A percentile compares a stretch with the other conserved stretches of the same genome.
Evolutionary conservation across 805 yeast genomes (phyloP).

Genomic region (Saturnispora gosingensis): DNA sequence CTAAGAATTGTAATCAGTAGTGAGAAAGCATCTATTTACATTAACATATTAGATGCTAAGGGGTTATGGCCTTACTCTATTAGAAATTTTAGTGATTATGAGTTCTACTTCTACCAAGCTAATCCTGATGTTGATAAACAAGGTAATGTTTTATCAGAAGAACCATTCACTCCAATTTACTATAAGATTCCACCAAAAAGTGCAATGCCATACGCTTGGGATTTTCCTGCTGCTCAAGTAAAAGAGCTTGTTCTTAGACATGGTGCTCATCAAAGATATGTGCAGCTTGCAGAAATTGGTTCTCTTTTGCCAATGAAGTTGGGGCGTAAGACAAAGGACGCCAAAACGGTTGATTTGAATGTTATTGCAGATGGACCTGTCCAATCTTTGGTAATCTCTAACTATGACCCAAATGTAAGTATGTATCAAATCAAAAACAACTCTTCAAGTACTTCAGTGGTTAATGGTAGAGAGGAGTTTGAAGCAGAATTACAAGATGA

Average conservation of each 20-base stretch:
- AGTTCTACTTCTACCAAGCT: slow-evolving; percentile 77
- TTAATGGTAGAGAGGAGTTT: slow-evolving; percentile 33
- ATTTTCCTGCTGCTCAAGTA: slow-evolving; percentile 81
- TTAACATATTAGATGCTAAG: slow-evolving; percentile 63
- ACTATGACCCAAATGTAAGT: slow-evolving; percentile 71
- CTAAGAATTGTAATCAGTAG: slow-evolving; percentile 63
- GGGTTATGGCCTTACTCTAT: slow-evolving; percentile 89
- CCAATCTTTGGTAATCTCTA: slow-evolving; percentile 75
- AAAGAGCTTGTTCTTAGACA: slow-evolving; percentile 72
- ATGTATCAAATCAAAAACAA: slow-evolving; percentile 48
- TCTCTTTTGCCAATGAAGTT: slow-evolving; percentile 77
- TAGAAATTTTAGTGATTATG: slow-evolving; percentile 81
- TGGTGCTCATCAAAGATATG: slow-evolving; percentile 63
- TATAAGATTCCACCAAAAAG: slow-evolving; percentile 81
- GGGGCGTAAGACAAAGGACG: slow-evolving; percentile 1
- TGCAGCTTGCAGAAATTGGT: slow-evolving; percentile 91
- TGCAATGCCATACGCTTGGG: slow-evolving; percentile 98
- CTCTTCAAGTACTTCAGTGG: slow-evolving; percentile 22
- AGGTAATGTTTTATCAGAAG: slow-evolving; percentile 47
- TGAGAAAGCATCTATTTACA: slow-evolving; percentile 76
- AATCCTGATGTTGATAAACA: slow-evolving; percentile 63
- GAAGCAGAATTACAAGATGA: slow-evolving; percentile 48
- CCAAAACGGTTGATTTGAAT: slow-evolving; percentile 66
- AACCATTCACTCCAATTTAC: slow-evolving; percentile 63
- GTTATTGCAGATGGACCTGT: slow-evolving; percentile 96